phyloP scores from a whole-genome alignment of 2,329 filamentous ascomycete genomes.

The Trichoderma oligosporum region DNA sequence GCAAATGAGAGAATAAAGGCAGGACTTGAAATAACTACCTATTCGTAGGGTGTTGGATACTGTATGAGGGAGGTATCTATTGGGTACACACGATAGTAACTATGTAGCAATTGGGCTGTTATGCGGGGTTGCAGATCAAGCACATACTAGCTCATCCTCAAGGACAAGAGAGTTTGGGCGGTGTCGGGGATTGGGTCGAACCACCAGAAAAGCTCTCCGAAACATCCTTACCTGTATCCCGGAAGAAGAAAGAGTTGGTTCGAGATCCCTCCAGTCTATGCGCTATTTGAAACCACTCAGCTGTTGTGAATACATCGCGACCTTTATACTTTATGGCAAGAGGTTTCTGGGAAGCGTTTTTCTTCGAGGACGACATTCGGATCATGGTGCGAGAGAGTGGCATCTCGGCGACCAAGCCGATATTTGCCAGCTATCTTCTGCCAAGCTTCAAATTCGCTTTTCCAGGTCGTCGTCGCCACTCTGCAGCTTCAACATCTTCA shows the following conservation, averaged over 20 bases:
- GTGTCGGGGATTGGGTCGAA: conserved; percentile 5
- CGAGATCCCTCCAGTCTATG: no score
- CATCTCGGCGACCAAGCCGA: conserved; percentile 41
- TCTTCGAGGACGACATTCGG: conserved; percentile 6
- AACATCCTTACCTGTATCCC: not conserved
- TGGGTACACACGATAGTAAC: no score
- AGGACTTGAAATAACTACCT: no score
- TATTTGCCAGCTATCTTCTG: conserved; percentile 51
- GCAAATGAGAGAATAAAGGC: not conserved
- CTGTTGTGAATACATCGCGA: not conserved
- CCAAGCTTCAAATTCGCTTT: conserved; percentile 50
- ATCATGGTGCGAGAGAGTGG: conserved; percentile 36
- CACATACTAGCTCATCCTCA: not conserved
- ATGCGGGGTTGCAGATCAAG: conserved; percentile 14
- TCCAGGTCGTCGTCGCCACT: conserved; percentile 39
- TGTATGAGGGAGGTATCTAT: not conserved
- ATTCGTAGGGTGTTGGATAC: no score
- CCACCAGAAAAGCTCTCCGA: conserved; percentile 4
- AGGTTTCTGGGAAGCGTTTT: conserved; percentile 8
- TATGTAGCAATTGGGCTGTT: no score
- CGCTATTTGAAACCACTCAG: no score
- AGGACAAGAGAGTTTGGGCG: conserved; percentile 11
- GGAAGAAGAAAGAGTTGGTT: no score
- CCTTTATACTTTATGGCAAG: not conserved
- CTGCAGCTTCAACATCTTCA: conserved; percentile 29